phyloP scores from a whole-genome alignment of 1,284 basidiomycete genomes.

The Mycosarcoma maydis region DNA sequence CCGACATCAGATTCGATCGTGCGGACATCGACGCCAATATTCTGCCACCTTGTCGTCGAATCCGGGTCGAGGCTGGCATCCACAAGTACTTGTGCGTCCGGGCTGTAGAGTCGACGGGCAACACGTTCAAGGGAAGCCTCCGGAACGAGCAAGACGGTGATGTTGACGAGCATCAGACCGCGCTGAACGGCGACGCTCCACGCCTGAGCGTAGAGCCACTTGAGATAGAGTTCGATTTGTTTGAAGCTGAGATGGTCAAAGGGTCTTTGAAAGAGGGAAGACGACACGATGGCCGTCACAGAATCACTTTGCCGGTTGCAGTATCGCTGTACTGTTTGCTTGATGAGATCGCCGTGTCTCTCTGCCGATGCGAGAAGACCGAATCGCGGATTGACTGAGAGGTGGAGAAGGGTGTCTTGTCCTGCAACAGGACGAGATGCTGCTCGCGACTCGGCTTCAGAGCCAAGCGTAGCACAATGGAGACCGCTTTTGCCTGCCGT shows the following conservation, averaged over 20 bases:
- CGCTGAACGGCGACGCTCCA: conserved; percentile 55
- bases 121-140: conserved; percentile 5
- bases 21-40: background rate
- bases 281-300: conserved; percentile 31
- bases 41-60: conserved; percentile 6
- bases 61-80: conserved; percentile 6
- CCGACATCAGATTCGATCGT: conserved; percentile 8
- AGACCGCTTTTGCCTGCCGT: conserved; percentile 39
- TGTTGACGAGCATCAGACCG: conserved; percentile 46
- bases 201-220: conserved; percentile 57
- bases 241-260: conserved; percentile 33
- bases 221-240: conserved; percentile 56
- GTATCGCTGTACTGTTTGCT: conserved; percentile 18
- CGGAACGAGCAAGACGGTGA: conserved; percentile 54
- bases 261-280: conserved; percentile 28
- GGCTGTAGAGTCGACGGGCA: conserved; percentile 2
- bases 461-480: conserved; percentile 30
- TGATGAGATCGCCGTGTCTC: conserved; percentile 41
- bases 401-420: conserved; percentile 9
- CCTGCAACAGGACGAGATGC: conserved; percentile 13
- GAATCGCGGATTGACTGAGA: conserved; percentile 12
- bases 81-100: conserved; percentile 7
- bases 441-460: conserved; percentile 35
- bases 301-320: conserved; percentile 22
- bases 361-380: conserved; percentile 24